phyloP scores from a whole-genome alignment of 805 yeast species.

The Metschnikowia borealis region DNA sequence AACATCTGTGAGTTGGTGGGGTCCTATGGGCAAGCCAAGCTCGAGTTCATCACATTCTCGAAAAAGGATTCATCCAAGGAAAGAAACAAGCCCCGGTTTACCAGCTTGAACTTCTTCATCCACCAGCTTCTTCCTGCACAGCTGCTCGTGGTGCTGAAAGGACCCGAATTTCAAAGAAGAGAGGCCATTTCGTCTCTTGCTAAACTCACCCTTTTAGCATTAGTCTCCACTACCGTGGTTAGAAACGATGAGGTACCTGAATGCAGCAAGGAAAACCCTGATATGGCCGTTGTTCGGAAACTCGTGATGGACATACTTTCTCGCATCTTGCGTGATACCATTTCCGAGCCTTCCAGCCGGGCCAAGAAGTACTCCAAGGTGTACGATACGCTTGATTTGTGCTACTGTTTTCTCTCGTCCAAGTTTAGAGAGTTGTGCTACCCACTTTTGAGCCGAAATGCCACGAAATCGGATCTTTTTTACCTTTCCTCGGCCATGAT shows the following conservation, averaged over 20 bases:
- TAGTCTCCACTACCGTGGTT: constrained; percentile 56
- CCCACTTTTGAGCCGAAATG: constrained; percentile 43
- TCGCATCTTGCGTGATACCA: constrained; percentile 56
- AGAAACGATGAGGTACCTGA: constrained; percentile 44
- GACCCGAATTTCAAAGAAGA: constrained; percentile 47
- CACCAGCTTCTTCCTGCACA: constrained; percentile 67
- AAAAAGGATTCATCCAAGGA: constrained; percentile 44
- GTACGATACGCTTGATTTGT: constrained; percentile 49
- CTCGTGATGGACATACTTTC: constrained; percentile 66
- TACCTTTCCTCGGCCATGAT: constrained; percentile 61
- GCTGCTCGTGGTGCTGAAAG: constrained; percentile 34
- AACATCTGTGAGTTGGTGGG: constrained; percentile 65
- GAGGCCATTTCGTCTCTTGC: constrained; percentile 58
- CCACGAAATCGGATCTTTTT: constrained; percentile 57
- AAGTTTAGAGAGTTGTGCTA: constrained; percentile 39
- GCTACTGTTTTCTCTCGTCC: constrained; percentile 40
- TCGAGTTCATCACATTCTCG: constrained; percentile 76
- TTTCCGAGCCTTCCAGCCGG: constrained; percentile 30
- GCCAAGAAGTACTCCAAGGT: constrained; percentile 52
- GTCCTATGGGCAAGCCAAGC: constrained; percentile 76
- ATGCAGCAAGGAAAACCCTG: constrained; percentile 56
- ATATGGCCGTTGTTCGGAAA: constrained; percentile 67
- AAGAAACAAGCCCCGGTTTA: constrained; percentile 62
- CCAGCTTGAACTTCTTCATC: constrained; percentile 71
- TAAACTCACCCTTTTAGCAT: constrained; percentile 53